Conservation (phyloP, 2,329 filamentous ascomycete species). For the Aspergillus novoparasiticus region DNA sequence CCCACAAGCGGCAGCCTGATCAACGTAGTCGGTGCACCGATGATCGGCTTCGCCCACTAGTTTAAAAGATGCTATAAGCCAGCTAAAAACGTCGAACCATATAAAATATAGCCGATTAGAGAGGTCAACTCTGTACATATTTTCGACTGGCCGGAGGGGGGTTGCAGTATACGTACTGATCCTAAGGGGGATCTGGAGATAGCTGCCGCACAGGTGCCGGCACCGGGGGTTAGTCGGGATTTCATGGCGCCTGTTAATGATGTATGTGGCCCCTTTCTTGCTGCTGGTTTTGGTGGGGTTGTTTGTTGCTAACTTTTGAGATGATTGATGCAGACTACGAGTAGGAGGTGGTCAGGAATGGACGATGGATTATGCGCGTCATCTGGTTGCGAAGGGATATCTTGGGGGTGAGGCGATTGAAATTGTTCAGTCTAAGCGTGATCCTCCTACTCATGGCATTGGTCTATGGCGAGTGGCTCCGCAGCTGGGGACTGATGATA, state of each 20-base stretch:
- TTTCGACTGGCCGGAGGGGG: too few species aligned
- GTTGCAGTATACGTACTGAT: too few species aligned
- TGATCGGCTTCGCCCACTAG: too few species aligned
- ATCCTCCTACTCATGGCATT: constrained; percentile 33
- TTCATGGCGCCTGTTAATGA: constrained; percentile 24
- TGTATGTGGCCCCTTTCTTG: too few species aligned
- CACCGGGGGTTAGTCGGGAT: constrained; percentile 34
- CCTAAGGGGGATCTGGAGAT: too few species aligned
- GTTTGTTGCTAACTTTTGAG: too few species aligned
- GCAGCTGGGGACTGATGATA: neutral
- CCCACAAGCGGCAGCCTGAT: too few species aligned
- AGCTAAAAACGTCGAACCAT: rapidly evolving
- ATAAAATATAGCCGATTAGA: too few species aligned
- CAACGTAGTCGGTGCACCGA: too few species aligned
- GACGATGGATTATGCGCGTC: constrained; percentile 36
- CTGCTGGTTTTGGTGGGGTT: too few species aligned
- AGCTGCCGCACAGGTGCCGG: constrained; percentile 29
- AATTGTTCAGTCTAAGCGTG: constrained; percentile 32
- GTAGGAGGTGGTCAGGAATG: constrained; percentile 38
- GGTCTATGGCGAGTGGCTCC: constrained; percentile 19
- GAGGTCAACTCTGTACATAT: too few species aligned
- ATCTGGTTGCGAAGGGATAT: constrained; percentile 25
- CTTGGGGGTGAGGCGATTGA: constrained; percentile 26
- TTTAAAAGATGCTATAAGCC: too few species aligned
- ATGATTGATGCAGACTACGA: constrained; percentile 25